Percentiles rank a stretch among this genome's conserved stretches.
phyloP scores from a whole-genome alignment of 345 rosid genomes.

The Noccaea bulbosa region DNA sequence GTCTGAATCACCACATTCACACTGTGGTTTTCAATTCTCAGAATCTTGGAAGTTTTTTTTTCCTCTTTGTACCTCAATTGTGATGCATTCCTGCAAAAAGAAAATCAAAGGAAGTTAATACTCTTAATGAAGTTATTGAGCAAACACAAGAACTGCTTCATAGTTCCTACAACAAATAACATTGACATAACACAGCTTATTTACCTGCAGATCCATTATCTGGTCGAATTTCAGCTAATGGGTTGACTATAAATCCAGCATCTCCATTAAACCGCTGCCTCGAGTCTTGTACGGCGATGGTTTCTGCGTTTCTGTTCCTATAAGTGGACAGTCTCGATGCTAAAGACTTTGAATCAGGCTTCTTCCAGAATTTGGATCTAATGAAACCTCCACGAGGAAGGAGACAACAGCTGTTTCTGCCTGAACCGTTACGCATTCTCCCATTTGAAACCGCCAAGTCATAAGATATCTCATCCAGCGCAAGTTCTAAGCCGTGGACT shows the following conservation, averaged over 20 bases:
- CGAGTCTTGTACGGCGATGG: constrained; percentile 46
- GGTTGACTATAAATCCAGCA: constrained; percentile 75
- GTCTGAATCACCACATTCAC: constrained; percentile 38
- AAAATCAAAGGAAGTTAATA: background rate
- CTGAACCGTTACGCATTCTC: constrained; percentile 62
- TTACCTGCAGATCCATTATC: constrained; percentile 36
- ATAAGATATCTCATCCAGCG: constrained; percentile 91
- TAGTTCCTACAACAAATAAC: background rate
- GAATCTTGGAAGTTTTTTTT: constrained; percentile 12
- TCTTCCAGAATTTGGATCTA: constrained; percentile 82
- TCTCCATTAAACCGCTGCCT: constrained; percentile 56
- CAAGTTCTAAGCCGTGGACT: constrained; percentile 84
- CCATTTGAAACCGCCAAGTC: constrained; percentile 81
- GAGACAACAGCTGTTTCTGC: constrained; percentile 67
- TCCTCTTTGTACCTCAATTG: constrained; percentile 26
- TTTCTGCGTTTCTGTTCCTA: constrained; percentile 48
- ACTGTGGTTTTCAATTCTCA: constrained; percentile 21
- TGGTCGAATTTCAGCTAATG: constrained; percentile 74
- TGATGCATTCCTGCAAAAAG: constrained; percentile 36
- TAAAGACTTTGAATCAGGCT: constrained; percentile 51
- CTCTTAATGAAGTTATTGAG: background rate
- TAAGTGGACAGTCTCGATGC: constrained; percentile 53
- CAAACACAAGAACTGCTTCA: constrained; percentile 10
- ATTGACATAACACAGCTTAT: constrained; percentile 3
- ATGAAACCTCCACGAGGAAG: constrained; percentile 70